Evolutionary conservation across 2,329 filamentous ascomycete species (phyloP).

Genomic region (Pseudogymnoascus sp.): DNA sequence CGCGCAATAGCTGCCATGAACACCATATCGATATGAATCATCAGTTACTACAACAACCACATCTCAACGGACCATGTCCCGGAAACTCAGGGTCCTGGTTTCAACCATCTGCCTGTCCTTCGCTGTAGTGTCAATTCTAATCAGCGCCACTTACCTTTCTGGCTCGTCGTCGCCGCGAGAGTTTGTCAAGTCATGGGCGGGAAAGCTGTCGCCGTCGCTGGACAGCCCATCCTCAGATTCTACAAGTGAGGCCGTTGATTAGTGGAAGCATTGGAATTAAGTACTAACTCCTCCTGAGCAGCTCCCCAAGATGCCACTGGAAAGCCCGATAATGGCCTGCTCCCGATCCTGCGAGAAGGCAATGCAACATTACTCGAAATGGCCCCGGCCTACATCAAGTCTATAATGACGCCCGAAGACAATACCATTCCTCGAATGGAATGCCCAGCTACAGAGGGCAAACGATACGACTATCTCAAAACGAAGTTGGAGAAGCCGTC

Average conservation of each 20-base stretch:
- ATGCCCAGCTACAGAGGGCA: not conserved
- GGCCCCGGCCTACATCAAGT: not conserved
- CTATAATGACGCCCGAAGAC: constrained; percentile 9
- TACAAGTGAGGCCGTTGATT: not conserved
- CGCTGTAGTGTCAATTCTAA: not conserved
- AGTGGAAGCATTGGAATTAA: not conserved
- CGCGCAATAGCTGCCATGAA: not conserved
- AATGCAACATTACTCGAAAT: not conserved
- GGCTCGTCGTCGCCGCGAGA: not conserved
- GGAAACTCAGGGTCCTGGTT: not conserved
- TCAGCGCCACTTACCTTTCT: not conserved
- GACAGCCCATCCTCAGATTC: not conserved
- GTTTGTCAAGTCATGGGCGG: not conserved
- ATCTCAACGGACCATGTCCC: not conserved
- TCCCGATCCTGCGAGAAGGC: not conserved
- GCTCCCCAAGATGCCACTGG: not conserved
- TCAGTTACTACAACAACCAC: not conserved
- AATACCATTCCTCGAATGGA: not conserved
- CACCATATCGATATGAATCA: not conserved
- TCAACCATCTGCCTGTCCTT: not conserved
- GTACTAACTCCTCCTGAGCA: not conserved
- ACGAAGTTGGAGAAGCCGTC: not conserved
- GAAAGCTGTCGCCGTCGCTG: not conserved
- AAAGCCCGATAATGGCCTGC: too few relatives aligned
- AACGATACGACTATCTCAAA: constrained; percentile 8